Conservation (phyloP, 345 rosid species). For the Balakata baccata region DNA sequence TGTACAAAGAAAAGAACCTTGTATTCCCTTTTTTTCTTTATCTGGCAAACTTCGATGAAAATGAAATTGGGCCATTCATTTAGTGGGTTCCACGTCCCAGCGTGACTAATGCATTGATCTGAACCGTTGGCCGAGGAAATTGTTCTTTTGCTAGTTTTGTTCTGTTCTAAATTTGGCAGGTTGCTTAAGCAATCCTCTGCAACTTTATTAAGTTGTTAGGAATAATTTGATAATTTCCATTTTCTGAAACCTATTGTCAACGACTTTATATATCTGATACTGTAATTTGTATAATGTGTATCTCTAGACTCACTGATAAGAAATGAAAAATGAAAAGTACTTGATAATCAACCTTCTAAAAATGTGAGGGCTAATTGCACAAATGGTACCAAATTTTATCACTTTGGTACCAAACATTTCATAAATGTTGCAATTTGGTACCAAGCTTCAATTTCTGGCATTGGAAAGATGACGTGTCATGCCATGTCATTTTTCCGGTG, state of each 20-base stretch:
- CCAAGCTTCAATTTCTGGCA: too few species aligned
- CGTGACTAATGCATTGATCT: not conserved
- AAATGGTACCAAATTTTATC: too few species aligned
- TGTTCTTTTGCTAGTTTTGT: not conserved
- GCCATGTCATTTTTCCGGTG: too few species aligned
- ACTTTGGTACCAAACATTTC: too few species aligned
- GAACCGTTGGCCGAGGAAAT: not conserved
- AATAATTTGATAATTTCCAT: not conserved
- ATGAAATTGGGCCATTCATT: not conserved
- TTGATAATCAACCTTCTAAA: too few species aligned
- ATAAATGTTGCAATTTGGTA: too few species aligned
- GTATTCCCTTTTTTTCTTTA: not conserved
- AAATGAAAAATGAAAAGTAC: not conserved
- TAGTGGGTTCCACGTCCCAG: not conserved
- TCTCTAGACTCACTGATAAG: not conserved
- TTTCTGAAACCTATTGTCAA: not conserved
- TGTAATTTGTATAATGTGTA: not conserved
- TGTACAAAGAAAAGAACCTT: not conserved
- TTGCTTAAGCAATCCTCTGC: not conserved
- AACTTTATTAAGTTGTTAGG: not conserved
- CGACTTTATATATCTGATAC: not conserved
- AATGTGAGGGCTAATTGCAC: too few species aligned
- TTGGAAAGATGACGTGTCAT: too few species aligned
- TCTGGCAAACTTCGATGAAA: not conserved
- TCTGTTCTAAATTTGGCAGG: not conserved